Base-by-base conservation (phyloP, 164 flowering plant species). In the Chimonanthus salicifolius region DNA sequence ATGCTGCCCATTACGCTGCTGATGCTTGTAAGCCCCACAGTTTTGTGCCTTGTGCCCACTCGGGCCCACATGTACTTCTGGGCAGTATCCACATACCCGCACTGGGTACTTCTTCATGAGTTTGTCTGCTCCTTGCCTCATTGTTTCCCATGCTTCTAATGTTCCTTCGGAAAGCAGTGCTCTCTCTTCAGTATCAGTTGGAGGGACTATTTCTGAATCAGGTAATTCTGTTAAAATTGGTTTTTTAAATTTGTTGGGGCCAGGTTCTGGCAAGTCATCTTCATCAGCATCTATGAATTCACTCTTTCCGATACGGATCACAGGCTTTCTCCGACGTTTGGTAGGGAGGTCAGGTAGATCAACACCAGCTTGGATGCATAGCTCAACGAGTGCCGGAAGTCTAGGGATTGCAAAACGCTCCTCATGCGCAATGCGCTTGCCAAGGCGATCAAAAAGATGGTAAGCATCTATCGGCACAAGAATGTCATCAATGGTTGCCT, bases 321-420 rank as follows among this genome's bases (percentile, higher is more conserved):
- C 87, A 20, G 94, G 94, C 71, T 96, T 96, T 75, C 99, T 88
- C 73, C 98, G 86, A 74, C 98, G 84, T 73, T 96, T 96, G 7
- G 98, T 85, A 47, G 97, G 99, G 78, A 78, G 83, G 58, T 92
- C 97, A 10, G 97, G 97, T 51, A 92, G 69, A 45, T 92, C 89
- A 46, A 96, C 95, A 44, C 99, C 99, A 10, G 97, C 98, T 83
- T 94, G 99, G 80, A 96, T 87, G 78, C 99, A 96, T 33, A 96
- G 95, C 82, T 96, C 98, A 15, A 92, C 88, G 3, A 96, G 73
- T 54, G 98, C 97, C 3, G 98, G 99, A 63, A 96, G 72, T 69
- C 99, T 80, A 10, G 94, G 97, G 69, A 88, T 78, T 64, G 95
- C 83, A 67, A 92, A 92, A 77, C 99, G 86, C 76, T 91, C 90